These are phyloP conservation scores for Penicillium pancosmium DNA, from an alignment of 495 filamentous ascomycete genomes.

Conservation along the genomic window DNA sequence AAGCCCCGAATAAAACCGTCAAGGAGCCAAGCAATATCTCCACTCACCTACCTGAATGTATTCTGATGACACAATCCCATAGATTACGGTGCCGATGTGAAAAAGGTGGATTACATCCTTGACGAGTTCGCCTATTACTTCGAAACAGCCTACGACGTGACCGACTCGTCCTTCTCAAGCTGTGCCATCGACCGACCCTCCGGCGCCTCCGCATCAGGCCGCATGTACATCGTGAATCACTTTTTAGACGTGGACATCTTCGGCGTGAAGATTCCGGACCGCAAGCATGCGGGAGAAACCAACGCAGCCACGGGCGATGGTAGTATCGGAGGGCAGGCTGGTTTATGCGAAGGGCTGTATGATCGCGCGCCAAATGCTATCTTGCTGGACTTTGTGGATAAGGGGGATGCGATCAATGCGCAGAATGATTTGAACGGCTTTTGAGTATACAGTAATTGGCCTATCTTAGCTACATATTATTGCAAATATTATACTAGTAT, in stretches of 20 bases:
- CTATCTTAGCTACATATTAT: too few species aligned
- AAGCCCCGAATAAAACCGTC: conserved; percentile 10
- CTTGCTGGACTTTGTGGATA: conserved; percentile 69
- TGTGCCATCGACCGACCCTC: conserved; percentile 68
- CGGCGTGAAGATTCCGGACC: conserved; percentile 60
- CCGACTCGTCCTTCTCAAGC: conserved; percentile 46
- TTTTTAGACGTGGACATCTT: conserved; percentile 47
- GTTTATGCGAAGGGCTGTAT: conserved; percentile 56
- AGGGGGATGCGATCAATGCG: conserved; percentile 59
- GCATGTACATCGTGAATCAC: conserved; percentile 59
- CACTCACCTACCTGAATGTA: background rate
- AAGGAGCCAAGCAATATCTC: background rate
- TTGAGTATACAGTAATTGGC: background rate
- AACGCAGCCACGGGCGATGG: conserved; percentile 57
- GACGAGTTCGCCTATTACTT: conserved; percentile 72
- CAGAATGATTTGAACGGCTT: conserved; percentile 64
- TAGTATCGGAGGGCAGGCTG: conserved; percentile 60
- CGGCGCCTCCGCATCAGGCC: conserved; percentile 44
- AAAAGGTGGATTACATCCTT: conserved; percentile 62
- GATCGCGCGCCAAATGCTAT: conserved; percentile 59
- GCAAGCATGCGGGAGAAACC: conserved; percentile 52
- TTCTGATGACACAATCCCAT: background rate
- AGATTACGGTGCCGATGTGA: conserved; percentile 53
- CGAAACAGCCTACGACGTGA: conserved; percentile 68
- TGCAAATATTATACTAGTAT: too few species aligned